phyloP scores from a whole-genome alignment of 1,284 basidiomycete genomes.

The Ustilago trichophora region DNA sequence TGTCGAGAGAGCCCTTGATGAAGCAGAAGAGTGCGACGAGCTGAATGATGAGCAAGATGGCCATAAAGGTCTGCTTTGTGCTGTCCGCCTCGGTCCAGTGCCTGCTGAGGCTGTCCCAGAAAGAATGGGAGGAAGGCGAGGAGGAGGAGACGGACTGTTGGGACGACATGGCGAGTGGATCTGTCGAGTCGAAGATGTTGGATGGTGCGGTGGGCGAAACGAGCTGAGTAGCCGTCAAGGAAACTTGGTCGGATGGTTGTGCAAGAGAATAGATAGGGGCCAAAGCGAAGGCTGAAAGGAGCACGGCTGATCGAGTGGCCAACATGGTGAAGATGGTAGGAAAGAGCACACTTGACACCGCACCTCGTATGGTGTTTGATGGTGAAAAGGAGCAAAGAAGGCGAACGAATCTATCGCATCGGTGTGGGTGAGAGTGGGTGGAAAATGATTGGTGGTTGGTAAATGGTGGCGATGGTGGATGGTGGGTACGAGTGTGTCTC shows the following conservation, averaged over 20 bases:
- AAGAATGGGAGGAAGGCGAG: slow-evolving; percentile 6
- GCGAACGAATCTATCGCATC: slow-evolving; percentile 3
- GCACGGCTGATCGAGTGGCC: background rate
- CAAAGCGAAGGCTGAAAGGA: slow-evolving; percentile 1
- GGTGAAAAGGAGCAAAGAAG: background rate
- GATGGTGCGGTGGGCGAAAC: background rate
- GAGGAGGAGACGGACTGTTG: background rate
- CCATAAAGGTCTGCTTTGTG: slow-evolving; percentile 49
- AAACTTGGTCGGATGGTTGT: background rate
- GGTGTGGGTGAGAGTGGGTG: background rate
- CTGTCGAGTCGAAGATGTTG: background rate
- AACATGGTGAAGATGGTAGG: background rate
- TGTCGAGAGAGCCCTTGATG: slow-evolving; percentile 44
- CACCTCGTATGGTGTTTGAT: slow-evolving; percentile 9
- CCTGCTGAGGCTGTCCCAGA: slow-evolving; percentile 26
- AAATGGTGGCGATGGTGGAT: background rate
- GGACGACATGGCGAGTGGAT: slow-evolving; percentile 10
- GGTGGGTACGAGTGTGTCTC: background rate
- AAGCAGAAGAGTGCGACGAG: slow-evolving; percentile 24
- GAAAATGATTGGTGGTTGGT: background rate
- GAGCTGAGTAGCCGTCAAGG: background rate
- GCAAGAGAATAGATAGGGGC: background rate
- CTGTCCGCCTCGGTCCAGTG: slow-evolving; percentile 44
- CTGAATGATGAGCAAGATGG: slow-evolving; percentile 37
- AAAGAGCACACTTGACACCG: slow-evolving; percentile 8